Evolutionary conservation across 768 basidiomycete species (phyloP), one percentile per base, ranked within the genome.

Genomic region (Leccinum boreale): DNA sequence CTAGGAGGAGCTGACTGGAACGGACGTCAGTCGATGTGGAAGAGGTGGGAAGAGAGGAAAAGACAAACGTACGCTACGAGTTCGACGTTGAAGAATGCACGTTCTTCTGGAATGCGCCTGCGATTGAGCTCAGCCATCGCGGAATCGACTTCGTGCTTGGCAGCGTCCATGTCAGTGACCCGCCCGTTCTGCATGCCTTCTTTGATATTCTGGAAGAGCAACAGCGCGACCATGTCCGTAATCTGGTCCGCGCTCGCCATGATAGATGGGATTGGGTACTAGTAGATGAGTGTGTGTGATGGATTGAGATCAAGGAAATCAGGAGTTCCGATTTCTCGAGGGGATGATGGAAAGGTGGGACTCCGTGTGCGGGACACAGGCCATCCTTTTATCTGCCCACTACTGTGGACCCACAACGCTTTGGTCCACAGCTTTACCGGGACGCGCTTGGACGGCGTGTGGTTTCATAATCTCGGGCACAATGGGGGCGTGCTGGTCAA

Each of bases 321-420:
- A 26, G 15, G 26, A 31, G 36, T 14, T 24, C 33, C 9, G 33
- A 57, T 5, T 26, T 48, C 15, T 54, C 9, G 62, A 52, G 26
- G 14, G 42, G 36, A 36, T 36, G 36, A 26, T 48, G 17, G 31
- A 53, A 54, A 1, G 14, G 51, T 53, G 53, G 50, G 21, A 26
- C 10, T 42, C 39, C 39, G 39, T 23, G 8, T 62, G 59, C 63
- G 58, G 54, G 44, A 5, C 44, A 7, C 23, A 17, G 2, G 15
- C 15, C 51, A 7, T 44, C 21, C 44, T 64, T 68, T 55, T 69
- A 64, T 45, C 33, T 48, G 58, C 46, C 31, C 17, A 12, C 36
- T 5, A 17, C 6, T 42, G n/a, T 42, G 39, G 33, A 4, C 29
- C 54, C 19, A 24, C 26, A 39, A 58, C 36, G 39, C 45, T 57